These are phyloP conservation scores for Phytophthora brassicae DNA, from an alignment of 352 stramenopile genomes.

Conservation along the genomic window DNA sequence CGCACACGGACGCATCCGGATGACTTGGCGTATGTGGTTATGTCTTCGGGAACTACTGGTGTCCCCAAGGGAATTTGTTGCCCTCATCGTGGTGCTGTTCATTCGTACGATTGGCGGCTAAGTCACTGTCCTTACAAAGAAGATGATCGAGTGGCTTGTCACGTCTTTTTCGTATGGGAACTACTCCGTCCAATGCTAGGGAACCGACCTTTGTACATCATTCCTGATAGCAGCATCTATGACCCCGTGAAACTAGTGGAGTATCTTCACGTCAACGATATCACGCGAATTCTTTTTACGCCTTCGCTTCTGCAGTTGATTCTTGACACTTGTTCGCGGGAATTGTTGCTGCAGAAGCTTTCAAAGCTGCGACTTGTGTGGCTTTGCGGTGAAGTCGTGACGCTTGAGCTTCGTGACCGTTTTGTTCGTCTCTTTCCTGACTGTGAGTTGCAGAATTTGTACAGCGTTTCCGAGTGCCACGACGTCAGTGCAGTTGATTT, in stretches of 20 bases:
- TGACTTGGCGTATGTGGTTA: conserved; percentile 92
- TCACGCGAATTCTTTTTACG: conserved; percentile 94
- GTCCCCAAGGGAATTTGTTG: conserved; percentile 94
- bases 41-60: conserved; percentile 92
- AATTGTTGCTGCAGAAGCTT: conserved; percentile 61
- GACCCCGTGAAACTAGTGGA: conserved; percentile 82
- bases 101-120: conserved; percentile 92
- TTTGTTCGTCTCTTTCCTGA: conserved; percentile 84
- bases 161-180: conserved; percentile 97
- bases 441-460: conserved; percentile 91
- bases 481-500: conserved; percentile 88
- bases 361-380: conserved; percentile 84
- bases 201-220: conserved; percentile 89
- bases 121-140: conserved; percentile 68
- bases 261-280: conserved; percentile 70
- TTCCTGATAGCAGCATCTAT: conserved; percentile 92
- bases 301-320: conserved; percentile 90
- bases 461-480: conserved; percentile 94
- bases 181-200: conserved; percentile 88
- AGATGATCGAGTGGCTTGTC: conserved; percentile 87
- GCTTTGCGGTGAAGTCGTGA: conserved; percentile 94
- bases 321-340: conserved; percentile 64
- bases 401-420: conserved; percentile 83
- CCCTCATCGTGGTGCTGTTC: conserved; percentile 90
- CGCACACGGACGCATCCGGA: conserved; percentile 78